These are phyloP conservation scores for Jackrogersella multiformis DNA, from an alignment of 495 filamentous ascomycete species.

Conservation along the genomic window DNA sequence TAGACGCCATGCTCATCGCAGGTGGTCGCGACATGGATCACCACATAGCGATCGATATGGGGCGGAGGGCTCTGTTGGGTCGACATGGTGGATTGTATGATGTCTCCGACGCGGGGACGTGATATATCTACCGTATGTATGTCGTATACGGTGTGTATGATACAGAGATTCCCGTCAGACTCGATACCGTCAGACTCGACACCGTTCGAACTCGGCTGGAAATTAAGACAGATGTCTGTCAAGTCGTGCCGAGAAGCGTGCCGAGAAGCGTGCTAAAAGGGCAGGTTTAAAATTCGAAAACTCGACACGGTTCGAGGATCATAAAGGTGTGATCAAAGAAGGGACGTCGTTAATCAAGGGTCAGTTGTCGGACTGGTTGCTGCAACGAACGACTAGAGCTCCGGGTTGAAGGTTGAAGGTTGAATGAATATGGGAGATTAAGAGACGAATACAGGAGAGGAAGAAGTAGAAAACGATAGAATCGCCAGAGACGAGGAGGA, in stretches of 20 bases:
- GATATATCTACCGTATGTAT: conserved; percentile 2
- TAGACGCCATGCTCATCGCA: conserved; percentile 99
- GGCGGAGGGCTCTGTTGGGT: conserved; percentile 55
- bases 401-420: conserved; percentile 32
- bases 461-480: conserved; percentile 14
- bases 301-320: conserved; percentile 17
- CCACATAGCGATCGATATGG: conserved; percentile 92
- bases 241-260: conserved; percentile 11
- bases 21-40: conserved; percentile 98
- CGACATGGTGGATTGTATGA: conserved; percentile 50
- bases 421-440: conserved; percentile 34
- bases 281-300: conserved; percentile 4
- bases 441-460: conserved; percentile 17
- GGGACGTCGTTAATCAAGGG: conserved; percentile 15
- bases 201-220: conserved; percentile 17
- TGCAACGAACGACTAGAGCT: conserved; percentile 43
- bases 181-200: conserved; percentile 22
- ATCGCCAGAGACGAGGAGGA: conserved; percentile 1
- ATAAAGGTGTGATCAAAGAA: conserved; percentile 26
- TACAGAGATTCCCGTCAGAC: conserved; percentile 25
- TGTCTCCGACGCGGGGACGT: no score
- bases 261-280: no score
- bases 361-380: conserved; percentile 33
- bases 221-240: conserved; percentile 22
- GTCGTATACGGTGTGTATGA: conserved; percentile 18